phyloP scores from a whole-genome alignment of 1,284 basidiomycete species.

The Pseudozyma sp. region DNA sequence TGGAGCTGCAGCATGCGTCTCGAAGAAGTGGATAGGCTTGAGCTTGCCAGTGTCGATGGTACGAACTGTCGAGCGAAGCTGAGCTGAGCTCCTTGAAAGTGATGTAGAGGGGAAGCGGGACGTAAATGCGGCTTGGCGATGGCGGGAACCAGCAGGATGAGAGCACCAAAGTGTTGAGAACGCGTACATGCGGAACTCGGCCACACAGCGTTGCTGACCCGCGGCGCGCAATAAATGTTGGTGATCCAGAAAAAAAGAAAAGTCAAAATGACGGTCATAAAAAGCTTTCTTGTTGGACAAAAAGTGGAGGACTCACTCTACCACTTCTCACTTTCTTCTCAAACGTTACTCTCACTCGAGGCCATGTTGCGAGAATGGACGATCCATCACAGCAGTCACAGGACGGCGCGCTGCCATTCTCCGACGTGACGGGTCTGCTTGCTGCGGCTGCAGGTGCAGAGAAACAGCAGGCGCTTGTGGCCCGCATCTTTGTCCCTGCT shows the following conservation, averaged over 20 bases:
- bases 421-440: constrained; percentile 34
- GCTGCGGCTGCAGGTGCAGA: constrained; percentile 37
- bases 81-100: too few species aligned
- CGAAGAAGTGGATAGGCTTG: not conserved
- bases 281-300: constrained; percentile 12
- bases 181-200: too few species aligned
- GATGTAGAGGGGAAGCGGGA: too few species aligned
- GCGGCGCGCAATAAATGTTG: too few species aligned
- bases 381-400: not conserved
- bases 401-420: constrained; percentile 46
- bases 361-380: constrained; percentile 1
- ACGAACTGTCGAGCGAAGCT: too few species aligned
- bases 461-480: constrained; percentile 41
- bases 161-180: too few species aligned
- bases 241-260: not conserved
- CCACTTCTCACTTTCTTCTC: not conserved
- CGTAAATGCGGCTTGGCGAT: too few species aligned
- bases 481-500: constrained; percentile 28
- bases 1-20: constrained; percentile 2
- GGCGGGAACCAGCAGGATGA: not conserved
- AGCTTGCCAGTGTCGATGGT: too few species aligned
- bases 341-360: not conserved
- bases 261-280: not conserved
- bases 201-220: too few species aligned
- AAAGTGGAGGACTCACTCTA: constrained; percentile 4